Evolutionary conservation across 2,329 filamentous ascomycete species (phyloP).

Genomic region (Fusarium praegraminearum): DNA sequence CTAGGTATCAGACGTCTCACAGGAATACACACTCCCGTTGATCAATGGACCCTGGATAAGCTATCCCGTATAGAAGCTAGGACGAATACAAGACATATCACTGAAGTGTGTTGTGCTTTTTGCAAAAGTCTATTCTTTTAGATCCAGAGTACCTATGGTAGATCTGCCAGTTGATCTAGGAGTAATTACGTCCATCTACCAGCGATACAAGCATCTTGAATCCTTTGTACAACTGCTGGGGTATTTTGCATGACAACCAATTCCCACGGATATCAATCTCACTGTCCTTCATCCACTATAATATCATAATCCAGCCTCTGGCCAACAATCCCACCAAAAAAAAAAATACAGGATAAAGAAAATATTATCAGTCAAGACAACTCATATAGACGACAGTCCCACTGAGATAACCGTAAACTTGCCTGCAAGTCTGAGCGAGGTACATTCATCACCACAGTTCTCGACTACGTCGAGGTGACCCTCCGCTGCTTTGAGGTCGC

Average conservation of each 20-base stretch:
- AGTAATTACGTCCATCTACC: conserved; percentile 32
- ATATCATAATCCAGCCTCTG: conserved; percentile 16
- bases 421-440: not conserved
- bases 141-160: conserved; percentile 8
- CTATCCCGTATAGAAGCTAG: not conserved
- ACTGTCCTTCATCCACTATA: conserved; percentile 14
- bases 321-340: conserved; percentile 10
- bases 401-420: not conserved
- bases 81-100: not conserved
- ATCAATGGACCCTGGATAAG: not conserved
- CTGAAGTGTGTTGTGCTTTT: not conserved
- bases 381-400: not conserved
- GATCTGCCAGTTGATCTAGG: conserved; percentile 32
- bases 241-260: conserved; percentile 41
- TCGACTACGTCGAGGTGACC: conserved; percentile 47
- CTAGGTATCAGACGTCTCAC: not conserved
- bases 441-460: conserved; percentile 43
- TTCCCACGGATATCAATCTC: conserved; percentile 25
- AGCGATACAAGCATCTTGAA: conserved; percentile 30
- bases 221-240: conserved; percentile 36
- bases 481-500: conserved; percentile 57
- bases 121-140: conserved; percentile 20
- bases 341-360: conserved; percentile 4
- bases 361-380: conserved; percentile 19
- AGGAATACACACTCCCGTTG: conserved; percentile 5